A percentile compares a stretch with the other conserved stretches of the same genome.
These are phyloP conservation scores for Lagerstroemia speciosa DNA, from an alignment of 345 rosid genomes.

Conservation along the genomic window DNA sequence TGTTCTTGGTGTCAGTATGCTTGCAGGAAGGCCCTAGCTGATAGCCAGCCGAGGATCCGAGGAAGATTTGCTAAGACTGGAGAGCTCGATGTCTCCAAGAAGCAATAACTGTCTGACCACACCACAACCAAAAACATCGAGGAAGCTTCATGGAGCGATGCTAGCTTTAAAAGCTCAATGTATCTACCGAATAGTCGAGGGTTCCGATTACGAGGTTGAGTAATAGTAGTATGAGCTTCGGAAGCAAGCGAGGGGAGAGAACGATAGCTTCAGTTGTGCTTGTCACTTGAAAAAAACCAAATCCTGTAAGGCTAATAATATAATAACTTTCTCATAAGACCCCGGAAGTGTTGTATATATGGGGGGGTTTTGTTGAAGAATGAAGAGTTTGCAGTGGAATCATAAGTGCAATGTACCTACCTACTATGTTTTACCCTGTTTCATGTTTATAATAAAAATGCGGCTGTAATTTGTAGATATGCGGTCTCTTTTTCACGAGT, in stretches of 20 bases:
- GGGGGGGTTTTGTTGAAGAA: background rate
- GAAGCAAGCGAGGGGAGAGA: background rate
- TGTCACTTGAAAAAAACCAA: background rate
- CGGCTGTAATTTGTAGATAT: too few relatives aligned
- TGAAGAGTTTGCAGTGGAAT: background rate
- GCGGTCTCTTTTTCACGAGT: too few relatives aligned
- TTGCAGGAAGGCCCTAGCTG: conserved; percentile 98
- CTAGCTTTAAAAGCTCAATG: background rate
- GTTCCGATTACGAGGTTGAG: background rate
- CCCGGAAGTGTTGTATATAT: background rate
- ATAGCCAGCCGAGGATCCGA: conserved; percentile 92
- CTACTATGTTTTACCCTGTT: too few relatives aligned
- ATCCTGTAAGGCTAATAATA: background rate
- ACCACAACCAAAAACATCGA: background rate
- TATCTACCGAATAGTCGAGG: background rate
- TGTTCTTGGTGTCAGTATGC: conserved; percentile 56
- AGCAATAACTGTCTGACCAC: conserved; percentile 16
- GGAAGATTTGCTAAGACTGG: conserved; percentile 97
- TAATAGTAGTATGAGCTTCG: background rate
- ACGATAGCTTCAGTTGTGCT: background rate
- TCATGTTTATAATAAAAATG: too few relatives aligned
- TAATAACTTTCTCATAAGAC: background rate
- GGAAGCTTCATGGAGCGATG: background rate
- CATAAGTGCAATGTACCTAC: background rate
- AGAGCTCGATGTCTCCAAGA: conserved; percentile 39